phyloP scores from a whole-genome alignment of 495 filamentous ascomycete genomes.

The Penicillium atrosanguineum region DNA sequence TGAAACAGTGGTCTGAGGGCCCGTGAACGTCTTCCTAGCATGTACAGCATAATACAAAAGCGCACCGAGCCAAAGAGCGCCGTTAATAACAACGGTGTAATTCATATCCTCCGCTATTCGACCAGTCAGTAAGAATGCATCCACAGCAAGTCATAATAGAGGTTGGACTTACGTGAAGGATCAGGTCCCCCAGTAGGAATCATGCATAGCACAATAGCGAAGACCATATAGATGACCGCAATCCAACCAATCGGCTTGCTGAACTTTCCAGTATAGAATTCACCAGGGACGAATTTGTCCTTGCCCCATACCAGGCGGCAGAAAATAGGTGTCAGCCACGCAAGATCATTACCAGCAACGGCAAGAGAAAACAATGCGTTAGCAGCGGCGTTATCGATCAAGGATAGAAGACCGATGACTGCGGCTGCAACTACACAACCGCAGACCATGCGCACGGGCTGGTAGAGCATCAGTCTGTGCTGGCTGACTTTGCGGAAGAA shows the following conservation, averaged over 20 bases:
- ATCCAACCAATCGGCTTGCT: constrained; percentile 54
- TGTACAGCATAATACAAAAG: constrained; percentile 62
- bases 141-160: not conserved
- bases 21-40: constrained; percentile 70
- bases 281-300: constrained; percentile 59
- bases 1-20: constrained; percentile 63
- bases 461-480: constrained; percentile 47
- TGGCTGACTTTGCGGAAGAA: constrained; percentile 60
- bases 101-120: constrained; percentile 54
- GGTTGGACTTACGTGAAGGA: constrained; percentile 31
- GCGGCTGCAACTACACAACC: constrained; percentile 51
- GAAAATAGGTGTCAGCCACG: constrained; percentile 64
- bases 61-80: constrained; percentile 58
- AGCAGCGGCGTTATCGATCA: constrained; percentile 58
- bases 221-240: constrained; percentile 51
- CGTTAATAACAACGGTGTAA: constrained; percentile 64
- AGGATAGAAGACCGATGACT: constrained; percentile 56
- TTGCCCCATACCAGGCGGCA: constrained; percentile 62
- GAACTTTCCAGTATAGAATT: constrained; percentile 56
- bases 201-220: constrained; percentile 53
- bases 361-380: constrained; percentile 62
- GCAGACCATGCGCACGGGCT: constrained; percentile 62
- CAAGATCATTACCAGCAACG: constrained; percentile 60
- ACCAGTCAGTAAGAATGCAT: constrained; percentile 10
- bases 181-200: constrained; percentile 53